These are phyloP conservation scores for Cryptococcus deneoformans DNA, from an alignment of 1,284 basidiomycete genomes.

Conservation along the genomic window DNA sequence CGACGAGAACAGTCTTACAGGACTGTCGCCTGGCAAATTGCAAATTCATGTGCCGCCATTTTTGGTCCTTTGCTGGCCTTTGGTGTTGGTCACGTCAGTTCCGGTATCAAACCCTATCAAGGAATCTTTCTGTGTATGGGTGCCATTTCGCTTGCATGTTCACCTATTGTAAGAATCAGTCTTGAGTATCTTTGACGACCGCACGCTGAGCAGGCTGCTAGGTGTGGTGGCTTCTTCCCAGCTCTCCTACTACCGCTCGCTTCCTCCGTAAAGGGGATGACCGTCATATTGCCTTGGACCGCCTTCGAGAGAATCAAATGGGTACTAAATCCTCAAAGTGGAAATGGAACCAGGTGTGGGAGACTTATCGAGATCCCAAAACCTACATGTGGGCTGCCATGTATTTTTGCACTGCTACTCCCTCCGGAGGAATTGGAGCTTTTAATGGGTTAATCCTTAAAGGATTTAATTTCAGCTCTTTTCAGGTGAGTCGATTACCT, in stretches of 20 bases:
- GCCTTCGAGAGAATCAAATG: constrained; percentile 47
- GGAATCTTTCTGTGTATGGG: constrained; percentile 57
- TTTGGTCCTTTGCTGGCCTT: constrained; percentile 41
- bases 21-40: constrained; percentile 37
- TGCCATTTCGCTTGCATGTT: constrained; percentile 51
- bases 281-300: constrained; percentile 46
- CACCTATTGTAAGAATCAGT: constrained; percentile 41
- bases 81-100: constrained; percentile 33
- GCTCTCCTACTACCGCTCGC: constrained; percentile 43
- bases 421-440: constrained; percentile 46
- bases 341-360: constrained; percentile 48
- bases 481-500: not conserved
- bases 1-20: constrained; percentile 44
- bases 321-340: constrained; percentile 45
- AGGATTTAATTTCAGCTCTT: not conserved
- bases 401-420: constrained; percentile 40
- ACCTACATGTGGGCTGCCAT: constrained; percentile 37
- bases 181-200: too few species aligned
- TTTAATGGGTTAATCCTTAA: constrained; percentile 46
- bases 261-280: constrained; percentile 45
- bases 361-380: constrained; percentile 46
- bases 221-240: constrained; percentile 50
- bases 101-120: constrained; percentile 39
- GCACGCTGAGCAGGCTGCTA: too few species aligned
- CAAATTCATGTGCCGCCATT: constrained; percentile 42